Conservation (phyloP, 164 flowering plant genomes). For the Aristolochia contorta region DNA sequence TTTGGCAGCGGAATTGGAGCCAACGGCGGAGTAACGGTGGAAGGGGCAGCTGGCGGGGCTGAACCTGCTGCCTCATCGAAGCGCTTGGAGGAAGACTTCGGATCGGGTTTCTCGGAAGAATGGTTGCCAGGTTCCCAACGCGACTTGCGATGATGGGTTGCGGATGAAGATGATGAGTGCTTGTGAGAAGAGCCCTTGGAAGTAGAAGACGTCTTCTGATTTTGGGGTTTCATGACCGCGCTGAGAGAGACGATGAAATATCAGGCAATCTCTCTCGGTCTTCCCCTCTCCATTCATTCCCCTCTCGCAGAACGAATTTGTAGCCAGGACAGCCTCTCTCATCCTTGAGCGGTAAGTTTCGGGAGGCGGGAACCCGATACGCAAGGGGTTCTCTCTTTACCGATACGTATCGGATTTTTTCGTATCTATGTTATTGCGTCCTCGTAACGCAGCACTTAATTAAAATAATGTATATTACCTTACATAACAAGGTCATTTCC, state of each 20-base stretch:
- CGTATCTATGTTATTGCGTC: no score
- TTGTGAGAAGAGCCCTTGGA: constrained; percentile 1
- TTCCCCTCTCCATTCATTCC: not conserved
- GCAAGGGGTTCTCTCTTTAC: no score
- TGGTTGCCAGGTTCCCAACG: constrained; percentile 7
- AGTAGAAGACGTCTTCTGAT: not conserved
- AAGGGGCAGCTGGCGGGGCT: not conserved
- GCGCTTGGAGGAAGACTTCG: constrained; percentile 6
- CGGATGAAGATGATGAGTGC: constrained; percentile 4
- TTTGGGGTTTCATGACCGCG: constrained; percentile 4
- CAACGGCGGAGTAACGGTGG: not conserved
- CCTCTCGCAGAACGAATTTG: no score
- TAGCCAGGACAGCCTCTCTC: no score
- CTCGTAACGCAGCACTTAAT: no score
- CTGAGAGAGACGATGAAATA: not conserved
- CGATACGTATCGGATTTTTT: no score
- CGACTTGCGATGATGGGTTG: constrained; percentile 5
- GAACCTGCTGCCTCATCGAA: not conserved
- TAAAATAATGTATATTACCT: no score
- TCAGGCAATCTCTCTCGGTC: not conserved
- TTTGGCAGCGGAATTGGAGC: not conserved
- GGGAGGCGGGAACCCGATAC: no score
- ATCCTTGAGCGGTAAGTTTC: no score
- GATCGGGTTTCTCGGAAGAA: not conserved
- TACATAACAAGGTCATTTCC: no score